Evolutionary conservation across 805 yeast genomes (phyloP).

Genomic region (Maudiozyma serrabonitensis): DNA sequence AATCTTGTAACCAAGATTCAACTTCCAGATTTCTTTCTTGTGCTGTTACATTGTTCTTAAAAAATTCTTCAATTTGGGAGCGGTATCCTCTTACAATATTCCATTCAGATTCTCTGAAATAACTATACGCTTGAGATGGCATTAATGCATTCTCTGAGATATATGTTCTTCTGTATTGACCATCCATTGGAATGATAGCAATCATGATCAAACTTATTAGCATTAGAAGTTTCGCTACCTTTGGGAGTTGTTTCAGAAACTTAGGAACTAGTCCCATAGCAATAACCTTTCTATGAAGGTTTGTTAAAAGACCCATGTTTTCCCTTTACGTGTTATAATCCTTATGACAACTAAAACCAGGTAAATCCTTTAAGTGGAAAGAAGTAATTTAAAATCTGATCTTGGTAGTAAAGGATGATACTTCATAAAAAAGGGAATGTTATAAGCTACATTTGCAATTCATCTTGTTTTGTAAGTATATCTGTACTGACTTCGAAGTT

Average conservation of each 20-base stretch:
- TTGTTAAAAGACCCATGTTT: constrained; percentile 19
- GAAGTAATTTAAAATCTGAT: too few species aligned
- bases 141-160: constrained; percentile 92
- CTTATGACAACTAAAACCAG: background rate
- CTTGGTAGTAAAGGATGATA: too few species aligned
- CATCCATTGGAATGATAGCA: constrained; percentile 57
- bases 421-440: too few species aligned
- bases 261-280: constrained; percentile 40
- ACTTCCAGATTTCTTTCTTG: constrained; percentile 37
- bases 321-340: background rate
- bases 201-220: constrained; percentile 48
- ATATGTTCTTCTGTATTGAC: constrained; percentile 74
- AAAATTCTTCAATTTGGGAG: constrained; percentile 31
- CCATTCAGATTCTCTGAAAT: constrained; percentile 93
- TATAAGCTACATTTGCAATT: too few species aligned
- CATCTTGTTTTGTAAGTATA: too few species aligned
- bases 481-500: too few species aligned
- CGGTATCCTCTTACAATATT: constrained; percentile 80
- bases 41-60: constrained; percentile 15
- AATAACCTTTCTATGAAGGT: constrained; percentile 35
- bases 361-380: background rate
- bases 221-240: constrained; percentile 34
- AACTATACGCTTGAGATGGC: constrained; percentile 92
- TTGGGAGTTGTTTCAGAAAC: constrained; percentile 35
- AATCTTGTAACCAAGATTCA: constrained; percentile 51